These are phyloP conservation scores for Cucumis sativus DNA, from an alignment of 306 rosid genomes.

Conservation along the genomic window DNA sequence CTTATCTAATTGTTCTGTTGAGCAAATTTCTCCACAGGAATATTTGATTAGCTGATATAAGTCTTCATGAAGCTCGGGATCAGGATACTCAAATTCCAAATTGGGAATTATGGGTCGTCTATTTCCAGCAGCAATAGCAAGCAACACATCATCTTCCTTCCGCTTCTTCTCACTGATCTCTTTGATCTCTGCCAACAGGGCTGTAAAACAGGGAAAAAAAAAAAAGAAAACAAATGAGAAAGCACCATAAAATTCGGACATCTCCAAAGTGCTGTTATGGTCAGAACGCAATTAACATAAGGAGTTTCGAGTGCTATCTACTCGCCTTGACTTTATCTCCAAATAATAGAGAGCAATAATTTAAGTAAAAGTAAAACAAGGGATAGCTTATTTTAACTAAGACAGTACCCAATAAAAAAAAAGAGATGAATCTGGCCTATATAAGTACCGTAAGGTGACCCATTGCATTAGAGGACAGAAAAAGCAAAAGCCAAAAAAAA, in stretches of 20 bases:
- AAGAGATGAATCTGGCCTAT: not conserved
- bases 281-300: not conserved
- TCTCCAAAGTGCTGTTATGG: not conserved
- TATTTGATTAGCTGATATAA: slow-evolving; percentile 85
- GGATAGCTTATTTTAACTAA: not conserved
- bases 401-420: no score
- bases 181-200: slow-evolving; percentile 83
- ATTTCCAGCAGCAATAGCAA: slow-evolving; percentile 94
- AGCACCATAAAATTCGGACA: not conserved
- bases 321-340: not conserved
- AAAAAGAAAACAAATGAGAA: not conserved
- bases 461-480: not conserved
- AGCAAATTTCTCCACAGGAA: slow-evolving; percentile 93
- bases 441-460: not conserved
- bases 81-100: slow-evolving; percentile 77
- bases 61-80: slow-evolving; percentile 84
- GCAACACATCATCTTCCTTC: slow-evolving; percentile 92
- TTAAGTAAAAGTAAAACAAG: not conserved
- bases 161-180: slow-evolving; percentile 94
- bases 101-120: slow-evolving; percentile 81
- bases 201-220: slow-evolving; percentile 29
- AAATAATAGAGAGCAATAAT: not conserved
- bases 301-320: not conserved
- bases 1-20: slow-evolving; percentile 85
- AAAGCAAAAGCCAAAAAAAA: not conserved